Conservation (phyloP, 129 eudicot genomes). For the Heracleum sosnowskyi region DNA sequence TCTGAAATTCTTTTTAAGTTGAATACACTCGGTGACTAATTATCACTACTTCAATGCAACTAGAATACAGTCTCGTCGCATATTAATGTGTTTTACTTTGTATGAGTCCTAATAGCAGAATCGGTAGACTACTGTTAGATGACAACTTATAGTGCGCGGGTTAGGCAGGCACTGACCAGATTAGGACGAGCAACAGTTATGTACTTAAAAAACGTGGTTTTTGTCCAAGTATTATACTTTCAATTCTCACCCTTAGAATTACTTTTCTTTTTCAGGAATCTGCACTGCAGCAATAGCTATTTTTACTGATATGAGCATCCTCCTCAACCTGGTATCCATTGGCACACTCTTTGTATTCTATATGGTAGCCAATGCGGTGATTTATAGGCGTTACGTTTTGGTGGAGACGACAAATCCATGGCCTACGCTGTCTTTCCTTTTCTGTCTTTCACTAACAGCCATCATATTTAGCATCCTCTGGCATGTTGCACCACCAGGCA, state of each 20-base stretch:
- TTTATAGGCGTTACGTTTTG: slow-evolving; percentile 68
- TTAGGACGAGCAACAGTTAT: background rate
- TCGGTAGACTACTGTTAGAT: background rate
- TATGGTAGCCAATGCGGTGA: slow-evolving; percentile 96
- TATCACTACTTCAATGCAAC: background rate
- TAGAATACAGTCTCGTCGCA: background rate
- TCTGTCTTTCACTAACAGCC: slow-evolving; percentile 55
- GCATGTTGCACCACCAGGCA: slow-evolving; percentile 72
- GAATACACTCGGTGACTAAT: background rate
- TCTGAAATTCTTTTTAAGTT: background rate
- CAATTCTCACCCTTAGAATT: background rate
- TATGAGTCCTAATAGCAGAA: background rate
- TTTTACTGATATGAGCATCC: slow-evolving; percentile 74
- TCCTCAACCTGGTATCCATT: slow-evolving; percentile 75
- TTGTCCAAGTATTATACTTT: background rate
- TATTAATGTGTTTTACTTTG: background rate
- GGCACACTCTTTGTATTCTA: slow-evolving; percentile 89
- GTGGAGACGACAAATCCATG: slow-evolving; percentile 62
- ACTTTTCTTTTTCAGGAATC: slow-evolving; percentile 51
- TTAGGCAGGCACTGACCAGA: background rate
- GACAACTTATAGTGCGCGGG: background rate
- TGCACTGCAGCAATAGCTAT: slow-evolving; percentile 76
- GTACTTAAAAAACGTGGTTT: background rate
- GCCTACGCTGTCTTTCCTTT: slow-evolving; percentile 79
- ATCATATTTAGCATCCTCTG: slow-evolving; percentile 65